phyloP scores from a whole-genome alignment of 2,329 filamentous ascomycete genomes.

The Tolypocladium tundrense region DNA sequence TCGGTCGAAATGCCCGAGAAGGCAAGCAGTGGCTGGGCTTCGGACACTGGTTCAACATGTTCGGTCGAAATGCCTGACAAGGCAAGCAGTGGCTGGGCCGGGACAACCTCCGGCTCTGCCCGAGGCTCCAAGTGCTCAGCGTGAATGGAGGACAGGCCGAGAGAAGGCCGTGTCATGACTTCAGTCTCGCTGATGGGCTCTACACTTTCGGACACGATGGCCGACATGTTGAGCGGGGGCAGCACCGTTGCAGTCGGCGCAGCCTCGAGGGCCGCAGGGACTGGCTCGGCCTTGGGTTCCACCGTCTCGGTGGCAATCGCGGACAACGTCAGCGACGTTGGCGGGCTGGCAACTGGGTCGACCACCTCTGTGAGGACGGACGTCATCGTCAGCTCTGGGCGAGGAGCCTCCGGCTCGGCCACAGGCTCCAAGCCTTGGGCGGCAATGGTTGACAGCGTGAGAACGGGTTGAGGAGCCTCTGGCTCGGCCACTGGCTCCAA shows the following conservation, averaged over 20 bases:
- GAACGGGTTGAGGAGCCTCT: slow-evolving; percentile 9
- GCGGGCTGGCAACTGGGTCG: slow-evolving; percentile 3
- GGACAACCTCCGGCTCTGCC: slow-evolving; percentile 14
- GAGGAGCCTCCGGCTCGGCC: slow-evolving; percentile 14
- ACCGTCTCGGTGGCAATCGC: slow-evolving; percentile 18
- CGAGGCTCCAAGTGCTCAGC: slow-evolving; percentile 22
- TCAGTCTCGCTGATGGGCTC: slow-evolving; percentile 16
- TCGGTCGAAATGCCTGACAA: slow-evolving; percentile 25
- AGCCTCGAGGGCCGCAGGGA: slow-evolving; percentile 1
- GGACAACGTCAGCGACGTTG: slow-evolving; percentile 17
- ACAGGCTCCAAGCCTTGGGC: slow-evolving; percentile 15
- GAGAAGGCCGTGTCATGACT: slow-evolving; percentile 5
- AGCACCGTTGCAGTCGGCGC: not conserved
- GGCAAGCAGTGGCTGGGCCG: slow-evolving; percentile 14
- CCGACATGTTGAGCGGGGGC: slow-evolving; percentile 2
- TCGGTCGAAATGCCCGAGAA: slow-evolving; percentile 25
- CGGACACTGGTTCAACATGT: slow-evolving; percentile 24
- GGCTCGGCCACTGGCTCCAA: slow-evolving; percentile 16
- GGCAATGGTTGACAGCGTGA: slow-evolving; percentile 16
- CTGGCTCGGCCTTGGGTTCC: slow-evolving; percentile 14
- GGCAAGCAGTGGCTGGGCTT: slow-evolving; percentile 15
- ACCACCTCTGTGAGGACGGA: slow-evolving; percentile 12
- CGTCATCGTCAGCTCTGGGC: slow-evolving; percentile 15
- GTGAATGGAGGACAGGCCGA: slow-evolving; percentile 20
- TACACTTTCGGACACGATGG: slow-evolving; percentile 14